Percentiles rank a stretch among this genome's conserved stretches.
These are phyloP conservation scores for Nigrospora sphaerica DNA, from an alignment of 2,329 filamentous ascomycete genomes.

Conservation along the genomic window DNA sequence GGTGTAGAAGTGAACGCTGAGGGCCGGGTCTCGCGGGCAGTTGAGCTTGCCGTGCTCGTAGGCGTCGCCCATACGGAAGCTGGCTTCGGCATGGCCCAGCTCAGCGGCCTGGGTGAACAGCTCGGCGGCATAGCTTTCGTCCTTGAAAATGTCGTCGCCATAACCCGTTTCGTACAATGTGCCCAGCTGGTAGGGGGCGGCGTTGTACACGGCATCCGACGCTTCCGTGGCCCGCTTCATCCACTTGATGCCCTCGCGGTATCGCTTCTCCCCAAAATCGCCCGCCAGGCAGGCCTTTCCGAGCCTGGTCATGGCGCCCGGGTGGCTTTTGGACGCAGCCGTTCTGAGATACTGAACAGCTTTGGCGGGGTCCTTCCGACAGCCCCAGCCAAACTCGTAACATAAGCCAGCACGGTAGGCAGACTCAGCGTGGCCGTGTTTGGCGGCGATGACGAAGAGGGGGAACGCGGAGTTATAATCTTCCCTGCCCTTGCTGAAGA, in stretches of 20 bases:
- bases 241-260: constrained; percentile 93
- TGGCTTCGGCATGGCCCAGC: constrained; percentile 79
- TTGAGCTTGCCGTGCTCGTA: constrained; percentile 87
- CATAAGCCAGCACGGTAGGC: constrained; percentile 88
- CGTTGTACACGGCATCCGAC: constrained; percentile 86
- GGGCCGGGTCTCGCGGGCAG: constrained; percentile 82
- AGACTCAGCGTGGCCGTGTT: constrained; percentile 95
- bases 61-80: constrained; percentile 84
- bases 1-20: constrained; percentile 97
- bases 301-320: constrained; percentile 87
- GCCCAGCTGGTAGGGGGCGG: constrained; percentile 85
- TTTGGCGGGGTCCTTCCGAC: constrained; percentile 80
- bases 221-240: constrained; percentile 87
- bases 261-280: constrained; percentile 80
- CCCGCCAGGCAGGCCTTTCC: constrained; percentile 85
- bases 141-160: constrained; percentile 88
- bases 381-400: constrained; percentile 98
- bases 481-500: constrained; percentile 91
- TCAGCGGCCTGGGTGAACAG: constrained; percentile 93
- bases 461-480: constrained; percentile 90
- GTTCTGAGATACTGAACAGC: constrained; percentile 89
- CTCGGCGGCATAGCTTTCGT: constrained; percentile 84
- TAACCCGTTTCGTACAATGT: constrained; percentile 87
- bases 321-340: constrained; percentile 88
- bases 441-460: constrained; percentile 86